Conservation (phyloP, 306 rosid species). For the Prinsepia uniflora region DNA sequence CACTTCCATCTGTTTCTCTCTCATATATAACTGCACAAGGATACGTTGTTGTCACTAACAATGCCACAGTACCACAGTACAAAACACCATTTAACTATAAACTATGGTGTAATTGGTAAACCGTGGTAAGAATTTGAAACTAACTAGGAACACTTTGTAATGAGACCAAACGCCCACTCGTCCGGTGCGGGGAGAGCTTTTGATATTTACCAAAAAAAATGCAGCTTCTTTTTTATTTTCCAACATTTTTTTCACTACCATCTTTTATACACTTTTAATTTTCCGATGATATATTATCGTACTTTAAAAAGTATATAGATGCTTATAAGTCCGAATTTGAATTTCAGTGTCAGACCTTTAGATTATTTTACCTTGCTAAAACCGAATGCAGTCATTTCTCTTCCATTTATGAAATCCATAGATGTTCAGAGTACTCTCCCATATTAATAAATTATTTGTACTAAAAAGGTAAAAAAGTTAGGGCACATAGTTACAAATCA, state of each 20-base stretch:
- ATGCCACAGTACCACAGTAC: slow-evolving; percentile 37
- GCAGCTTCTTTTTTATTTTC: too few relatives aligned
- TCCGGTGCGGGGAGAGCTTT: too few relatives aligned
- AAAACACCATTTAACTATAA: slow-evolving; percentile 4
- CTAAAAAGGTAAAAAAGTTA: slow-evolving; percentile 2
- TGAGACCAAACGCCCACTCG: too few relatives aligned
- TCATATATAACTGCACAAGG: slow-evolving; percentile 24
- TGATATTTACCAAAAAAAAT: too few relatives aligned
- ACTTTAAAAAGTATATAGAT: too few relatives aligned
- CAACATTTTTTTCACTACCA: too few relatives aligned
- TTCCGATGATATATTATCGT: too few relatives aligned
- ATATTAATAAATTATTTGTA: background rate
- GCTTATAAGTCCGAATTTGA: too few relatives aligned
- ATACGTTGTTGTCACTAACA: slow-evolving; percentile 48
- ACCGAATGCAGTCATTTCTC: slow-evolving; percentile 7
- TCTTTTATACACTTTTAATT: too few relatives aligned
- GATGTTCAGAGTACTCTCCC: slow-evolving; percentile 3
- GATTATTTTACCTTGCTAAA: background rate
- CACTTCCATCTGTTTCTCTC: slow-evolving; percentile 33
- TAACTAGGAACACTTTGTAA: too few relatives aligned
- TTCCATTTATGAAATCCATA: slow-evolving; percentile 19
- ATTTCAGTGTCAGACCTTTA: background rate
- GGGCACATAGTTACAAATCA: slow-evolving; percentile 8
- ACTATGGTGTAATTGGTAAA: too few relatives aligned
- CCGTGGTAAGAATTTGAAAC: too few relatives aligned